Conservation (phyloP, 176 grass and related monocot genomes). For the Triticum urartu region DNA sequence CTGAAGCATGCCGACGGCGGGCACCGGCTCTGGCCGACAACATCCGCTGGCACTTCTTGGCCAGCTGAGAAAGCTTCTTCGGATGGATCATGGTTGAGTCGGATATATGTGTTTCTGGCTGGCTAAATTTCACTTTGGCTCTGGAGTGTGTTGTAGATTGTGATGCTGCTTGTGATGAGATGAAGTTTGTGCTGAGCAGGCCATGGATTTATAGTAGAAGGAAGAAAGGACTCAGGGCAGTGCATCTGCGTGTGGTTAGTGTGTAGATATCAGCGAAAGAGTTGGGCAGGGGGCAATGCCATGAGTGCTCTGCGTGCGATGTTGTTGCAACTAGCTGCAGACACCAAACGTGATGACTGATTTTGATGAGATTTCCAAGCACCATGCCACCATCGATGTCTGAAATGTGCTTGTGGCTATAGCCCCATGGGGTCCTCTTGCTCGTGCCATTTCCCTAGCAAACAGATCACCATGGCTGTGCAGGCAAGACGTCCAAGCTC, state of each 20-base stretch:
- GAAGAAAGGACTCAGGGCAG: background rate
- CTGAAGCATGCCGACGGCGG: background rate
- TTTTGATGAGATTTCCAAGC: conserved; percentile 3
- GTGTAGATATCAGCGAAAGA: background rate
- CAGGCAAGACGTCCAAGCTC: background rate
- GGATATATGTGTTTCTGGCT: background rate
- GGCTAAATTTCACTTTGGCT: background rate
- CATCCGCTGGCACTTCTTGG: conserved; percentile 48
- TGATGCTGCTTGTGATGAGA: background rate
- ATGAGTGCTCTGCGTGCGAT: conserved; percentile 25
- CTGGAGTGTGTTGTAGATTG: background rate
- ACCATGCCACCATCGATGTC: background rate
- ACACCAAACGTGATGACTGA: background rate
- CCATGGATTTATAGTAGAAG: conserved; percentile 26
- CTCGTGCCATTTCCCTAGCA: background rate
- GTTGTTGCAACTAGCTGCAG: background rate
- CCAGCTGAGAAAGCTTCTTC: conserved; percentile 45
- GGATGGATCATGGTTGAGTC: conserved; percentile 31
- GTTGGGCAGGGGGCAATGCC: conserved; percentile 34
- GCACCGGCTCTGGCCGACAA: background rate
- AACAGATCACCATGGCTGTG: background rate
- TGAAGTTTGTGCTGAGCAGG: background rate
- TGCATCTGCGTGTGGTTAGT: background rate
- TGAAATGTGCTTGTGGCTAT: background rate
- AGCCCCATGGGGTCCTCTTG: background rate